Evolutionary conservation across 1,284 basidiomycete species (phyloP), one percentile per base, ranked within the genome.

Genomic region (Boletus calvinii): DNA sequence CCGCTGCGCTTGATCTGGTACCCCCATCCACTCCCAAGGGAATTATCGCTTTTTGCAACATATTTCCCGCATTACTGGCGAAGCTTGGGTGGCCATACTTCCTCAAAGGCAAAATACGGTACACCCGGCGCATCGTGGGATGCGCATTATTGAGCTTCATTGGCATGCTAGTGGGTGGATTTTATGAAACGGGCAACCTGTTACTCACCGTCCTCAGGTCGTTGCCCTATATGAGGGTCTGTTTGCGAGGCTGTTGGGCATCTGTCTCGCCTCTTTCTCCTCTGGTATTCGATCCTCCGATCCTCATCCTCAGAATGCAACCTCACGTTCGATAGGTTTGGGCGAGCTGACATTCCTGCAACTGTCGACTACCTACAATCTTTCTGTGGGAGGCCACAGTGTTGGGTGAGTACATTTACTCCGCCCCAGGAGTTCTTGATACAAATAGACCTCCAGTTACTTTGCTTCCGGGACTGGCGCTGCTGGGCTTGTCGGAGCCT

Each of bases 281-380:
- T 92, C 90, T 11, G 94, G 94, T 82, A 56, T 48, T 22, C 11
- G 48, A 2, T 13, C 30, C 7, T 15, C 44, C 32, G n/a, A 15
- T n/a, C n/a, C n/a, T 39, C 22, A 6, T 38, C 8, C 36, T 22
- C 20, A 22, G 30, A 46, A 43, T 11, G 30, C 42, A 55, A 18
- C 15, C 50, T 59, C 41, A 61, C 38, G 35, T 42, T 43, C 32
- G 37, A 36, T 51, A 86, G 91, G 91, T 4, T 75, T 99, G 6
- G 96, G 97, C 12, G 96, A 99, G 70, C 71, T 99, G 55, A 98
- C 95, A 1, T 98, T 94, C 66, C 74, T 99, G 3, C 96, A 99
- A 72, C 75, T 97, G 4, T 93, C 94, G 0, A 98, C 95, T 0
- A 87, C 89, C 0, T 90, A 88, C 63, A 77, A 79, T 42, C 85